Conservation (phyloP, 768 basidiomycete species). For the Kwoniella sp. region DNA sequence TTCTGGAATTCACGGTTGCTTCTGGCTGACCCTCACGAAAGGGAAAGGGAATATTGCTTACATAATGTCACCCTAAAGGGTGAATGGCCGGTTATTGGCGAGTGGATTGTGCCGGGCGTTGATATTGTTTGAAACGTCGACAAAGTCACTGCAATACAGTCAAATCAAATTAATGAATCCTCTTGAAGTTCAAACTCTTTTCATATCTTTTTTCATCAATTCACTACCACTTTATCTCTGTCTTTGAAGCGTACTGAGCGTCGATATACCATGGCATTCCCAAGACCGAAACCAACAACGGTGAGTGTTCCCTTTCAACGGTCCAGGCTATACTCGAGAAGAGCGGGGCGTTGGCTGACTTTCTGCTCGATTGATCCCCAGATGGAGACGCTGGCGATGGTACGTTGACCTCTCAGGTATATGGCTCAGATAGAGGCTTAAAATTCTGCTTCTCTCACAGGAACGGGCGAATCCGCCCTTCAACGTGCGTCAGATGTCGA, state of each 20-base stretch:
- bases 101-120: neutral
- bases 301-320: conserved; percentile 31
- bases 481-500: conserved; percentile 50
- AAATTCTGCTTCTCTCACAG: too few species aligned
- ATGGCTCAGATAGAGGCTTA: too few species aligned
- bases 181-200: too few species aligned
- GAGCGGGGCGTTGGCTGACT: conserved; percentile 6
- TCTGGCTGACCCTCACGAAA: too few species aligned
- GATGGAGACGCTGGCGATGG: conserved; percentile 53
- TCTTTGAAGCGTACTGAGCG: too few species aligned
- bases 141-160: neutral
- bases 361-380: conserved; percentile 5
- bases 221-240: too few species aligned
- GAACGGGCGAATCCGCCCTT: conserved; percentile 54
- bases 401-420: conserved; percentile 28
- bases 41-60: too few species aligned
- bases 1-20: too few species aligned
- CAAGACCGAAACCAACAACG: conserved; percentile 49
- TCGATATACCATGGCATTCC: conserved; percentile 56
- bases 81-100: neutral
- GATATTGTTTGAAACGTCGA: neutral
- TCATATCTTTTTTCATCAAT: neutral
- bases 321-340: neutral
- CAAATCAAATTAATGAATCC: neutral
- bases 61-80: neutral